phyloP scores from a whole-genome alignment of 202 grass and related monocot species.

The Schoenoplectus triqueter region DNA sequence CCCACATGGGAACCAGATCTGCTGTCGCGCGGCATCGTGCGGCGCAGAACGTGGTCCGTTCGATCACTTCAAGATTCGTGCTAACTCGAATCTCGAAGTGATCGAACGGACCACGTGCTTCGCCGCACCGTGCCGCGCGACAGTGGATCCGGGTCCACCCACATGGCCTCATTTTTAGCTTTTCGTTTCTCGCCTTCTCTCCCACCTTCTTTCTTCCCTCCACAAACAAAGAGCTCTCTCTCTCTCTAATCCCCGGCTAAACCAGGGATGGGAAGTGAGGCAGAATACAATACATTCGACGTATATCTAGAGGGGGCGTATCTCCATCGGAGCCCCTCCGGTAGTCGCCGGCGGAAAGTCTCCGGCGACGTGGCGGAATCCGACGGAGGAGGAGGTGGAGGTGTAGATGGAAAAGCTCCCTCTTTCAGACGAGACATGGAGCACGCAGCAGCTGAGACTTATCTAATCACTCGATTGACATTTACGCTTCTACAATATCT shows the following conservation, averaged over 20 bases:
- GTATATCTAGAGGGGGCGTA: conserved; percentile 50
- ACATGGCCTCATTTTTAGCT: background rate
- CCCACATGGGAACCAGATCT: background rate
- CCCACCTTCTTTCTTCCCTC: conserved; percentile 6
- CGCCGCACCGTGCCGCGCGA: too few relatives aligned
- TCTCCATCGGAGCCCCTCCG: conserved; percentile 55
- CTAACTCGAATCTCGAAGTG: too few relatives aligned
- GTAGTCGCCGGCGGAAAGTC: conserved; percentile 40
- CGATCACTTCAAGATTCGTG: too few relatives aligned
- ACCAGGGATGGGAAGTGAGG: background rate
- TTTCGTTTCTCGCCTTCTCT: conserved; percentile 8
- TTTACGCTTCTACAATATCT: conserved; percentile 77
- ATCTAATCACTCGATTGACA: conserved; percentile 80
- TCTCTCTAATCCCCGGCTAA: background rate
- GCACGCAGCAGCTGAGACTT: conserved; percentile 89
- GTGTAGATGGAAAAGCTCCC: conserved; percentile 40
- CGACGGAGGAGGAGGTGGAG: background rate
- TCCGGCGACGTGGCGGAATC: background rate
- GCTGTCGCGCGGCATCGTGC: too few relatives aligned
- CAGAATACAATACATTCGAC: conserved; percentile 12
- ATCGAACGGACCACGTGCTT: too few relatives aligned
- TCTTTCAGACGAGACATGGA: conserved; percentile 76
- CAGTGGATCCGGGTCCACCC: too few relatives aligned
- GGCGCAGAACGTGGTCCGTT: too few relatives aligned
- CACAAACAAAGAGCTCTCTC: conserved; percentile 35